phyloP scores from a whole-genome alignment of 2,329 filamentous ascomycete genomes.

The Ceratocystiopsis sp. region DNA sequence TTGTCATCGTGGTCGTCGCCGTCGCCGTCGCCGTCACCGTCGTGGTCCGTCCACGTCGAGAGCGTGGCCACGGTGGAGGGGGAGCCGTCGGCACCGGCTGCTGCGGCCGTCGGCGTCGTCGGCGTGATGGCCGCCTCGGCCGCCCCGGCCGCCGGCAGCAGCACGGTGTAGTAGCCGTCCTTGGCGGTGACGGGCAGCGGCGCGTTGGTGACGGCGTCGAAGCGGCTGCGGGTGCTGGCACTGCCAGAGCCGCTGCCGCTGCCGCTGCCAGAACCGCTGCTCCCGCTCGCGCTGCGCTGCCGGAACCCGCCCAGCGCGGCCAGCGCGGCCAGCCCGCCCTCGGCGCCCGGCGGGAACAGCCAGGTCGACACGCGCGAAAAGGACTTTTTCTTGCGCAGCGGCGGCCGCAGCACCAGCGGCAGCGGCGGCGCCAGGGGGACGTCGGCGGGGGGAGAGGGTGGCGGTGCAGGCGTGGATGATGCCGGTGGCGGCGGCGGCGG shows the following conservation, averaged over 20 bases:
- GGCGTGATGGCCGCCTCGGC: background rate
- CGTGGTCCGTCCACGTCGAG: constrained; percentile 27
- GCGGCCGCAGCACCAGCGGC: constrained; percentile 40
- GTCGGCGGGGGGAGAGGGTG: constrained; percentile 13
- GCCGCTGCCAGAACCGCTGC: too few species aligned
- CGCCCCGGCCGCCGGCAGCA: constrained; percentile 15
- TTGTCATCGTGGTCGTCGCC: constrained; percentile 19
- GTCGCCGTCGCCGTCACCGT: constrained; percentile 26
- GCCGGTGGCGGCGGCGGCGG: background rate
- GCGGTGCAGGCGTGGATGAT: constrained; percentile 9
- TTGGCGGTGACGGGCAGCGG: constrained; percentile 32
- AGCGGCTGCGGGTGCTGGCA: constrained; percentile 20
- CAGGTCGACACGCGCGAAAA: constrained; percentile 45
- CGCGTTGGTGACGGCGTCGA: constrained; percentile 36
- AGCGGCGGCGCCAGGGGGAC: constrained; percentile 35
- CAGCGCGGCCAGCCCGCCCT: background rate
- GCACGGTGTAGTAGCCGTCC: constrained; percentile 42
- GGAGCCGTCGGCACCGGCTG: background rate
- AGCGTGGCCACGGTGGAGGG: constrained; percentile 19
- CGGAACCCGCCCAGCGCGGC: too few species aligned
- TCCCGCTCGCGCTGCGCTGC: too few species aligned
- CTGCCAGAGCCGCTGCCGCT: too few species aligned
- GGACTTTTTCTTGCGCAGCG: constrained; percentile 48
- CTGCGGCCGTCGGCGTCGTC: background rate
- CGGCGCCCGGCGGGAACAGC: constrained; percentile 28